phyloP scores from a whole-genome alignment of 1,284 basidiomycete species.

The Sphagnurus paluster region DNA sequence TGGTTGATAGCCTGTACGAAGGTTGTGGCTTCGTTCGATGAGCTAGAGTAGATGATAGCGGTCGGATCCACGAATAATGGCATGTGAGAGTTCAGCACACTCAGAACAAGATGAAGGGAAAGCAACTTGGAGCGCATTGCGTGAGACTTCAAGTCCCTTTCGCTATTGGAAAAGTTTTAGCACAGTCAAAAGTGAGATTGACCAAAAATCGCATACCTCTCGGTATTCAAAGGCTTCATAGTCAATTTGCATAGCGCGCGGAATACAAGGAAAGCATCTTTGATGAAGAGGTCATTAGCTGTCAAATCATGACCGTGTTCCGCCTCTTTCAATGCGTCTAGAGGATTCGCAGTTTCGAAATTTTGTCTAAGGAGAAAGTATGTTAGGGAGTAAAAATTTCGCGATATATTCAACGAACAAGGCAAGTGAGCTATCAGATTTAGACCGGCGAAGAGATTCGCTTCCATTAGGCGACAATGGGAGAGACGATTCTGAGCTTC shows the following conservation, averaged over 20 bases:
- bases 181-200: constrained; percentile 1
- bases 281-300: constrained; percentile 85
- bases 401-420: constrained; percentile 12
- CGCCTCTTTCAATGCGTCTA: constrained; percentile 26
- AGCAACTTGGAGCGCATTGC: constrained; percentile 95
- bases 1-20: constrained; percentile 94
- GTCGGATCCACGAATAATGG: constrained; percentile 83
- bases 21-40: constrained; percentile 80
- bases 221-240: constrained; percentile 94
- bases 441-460: neutral
- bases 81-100: constrained; percentile 92
- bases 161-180: constrained; percentile 47
- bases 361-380: constrained; percentile 21
- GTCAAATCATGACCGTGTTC: constrained; percentile 41
- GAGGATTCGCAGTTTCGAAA: constrained; percentile 33
- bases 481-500: constrained; percentile 7
- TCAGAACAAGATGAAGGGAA: constrained; percentile 89
- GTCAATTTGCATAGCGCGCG: constrained; percentile 93
- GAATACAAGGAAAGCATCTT: constrained; percentile 96
- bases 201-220: constrained; percentile 62
- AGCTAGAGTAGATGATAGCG: constrained; percentile 87
- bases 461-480: constrained; percentile 8
- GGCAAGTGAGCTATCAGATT: constrained; percentile 9
- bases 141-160: constrained; percentile 91
- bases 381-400: constrained; percentile 1